phyloP scores from a whole-genome alignment of 352 stramenopile genomes.

The Phytophthora chlamydospora region DNA sequence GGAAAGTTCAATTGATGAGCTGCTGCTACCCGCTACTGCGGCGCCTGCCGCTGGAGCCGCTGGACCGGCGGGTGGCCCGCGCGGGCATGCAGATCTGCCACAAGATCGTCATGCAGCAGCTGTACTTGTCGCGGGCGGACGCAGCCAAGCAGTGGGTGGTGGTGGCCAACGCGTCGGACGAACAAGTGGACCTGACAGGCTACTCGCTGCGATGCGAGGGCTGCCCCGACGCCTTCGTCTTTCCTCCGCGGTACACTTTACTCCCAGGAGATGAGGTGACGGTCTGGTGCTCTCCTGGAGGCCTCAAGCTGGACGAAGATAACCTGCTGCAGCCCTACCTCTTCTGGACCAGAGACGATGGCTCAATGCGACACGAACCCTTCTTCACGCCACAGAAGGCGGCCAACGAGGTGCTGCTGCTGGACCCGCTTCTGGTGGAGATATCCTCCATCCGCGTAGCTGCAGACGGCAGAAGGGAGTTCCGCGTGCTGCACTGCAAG shows the following conservation, averaged over 20 bases:
- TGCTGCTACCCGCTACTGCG: conserved; percentile 54
- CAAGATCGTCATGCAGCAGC: conserved; percentile 84
- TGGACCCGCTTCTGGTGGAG: conserved; percentile 81
- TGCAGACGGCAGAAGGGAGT: conserved; percentile 71
- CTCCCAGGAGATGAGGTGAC: conserved; percentile 81
- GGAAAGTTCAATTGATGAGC: conserved; percentile 45
- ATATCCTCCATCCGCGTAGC: conserved; percentile 76
- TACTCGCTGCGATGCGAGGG: conserved; percentile 60
- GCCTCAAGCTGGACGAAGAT: conserved; percentile 72
- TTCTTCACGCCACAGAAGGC: conserved; percentile 53
- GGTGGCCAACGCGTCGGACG: conserved; percentile 80
- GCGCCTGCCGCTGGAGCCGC: conserved; percentile 58
- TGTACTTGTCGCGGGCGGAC: conserved; percentile 84
- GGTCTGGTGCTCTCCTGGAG: conserved; percentile 73
- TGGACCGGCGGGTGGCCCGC: conserved; percentile 76
- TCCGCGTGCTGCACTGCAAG: conserved; percentile 79
- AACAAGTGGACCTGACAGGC: conserved; percentile 72
- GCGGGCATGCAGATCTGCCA: conserved; percentile 86
- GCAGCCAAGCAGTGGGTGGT: conserved; percentile 82
- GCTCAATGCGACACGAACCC: conserved; percentile 57
- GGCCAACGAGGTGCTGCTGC: conserved; percentile 73
- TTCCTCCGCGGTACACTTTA: conserved; percentile 73
- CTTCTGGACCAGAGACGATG: conserved; percentile 75
- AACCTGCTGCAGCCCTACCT: conserved; percentile 82
- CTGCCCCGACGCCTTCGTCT: conserved; percentile 59